phyloP scores from a whole-genome alignment of 2,329 filamentous ascomycete genomes.

The Volutella citrinella region DNA sequence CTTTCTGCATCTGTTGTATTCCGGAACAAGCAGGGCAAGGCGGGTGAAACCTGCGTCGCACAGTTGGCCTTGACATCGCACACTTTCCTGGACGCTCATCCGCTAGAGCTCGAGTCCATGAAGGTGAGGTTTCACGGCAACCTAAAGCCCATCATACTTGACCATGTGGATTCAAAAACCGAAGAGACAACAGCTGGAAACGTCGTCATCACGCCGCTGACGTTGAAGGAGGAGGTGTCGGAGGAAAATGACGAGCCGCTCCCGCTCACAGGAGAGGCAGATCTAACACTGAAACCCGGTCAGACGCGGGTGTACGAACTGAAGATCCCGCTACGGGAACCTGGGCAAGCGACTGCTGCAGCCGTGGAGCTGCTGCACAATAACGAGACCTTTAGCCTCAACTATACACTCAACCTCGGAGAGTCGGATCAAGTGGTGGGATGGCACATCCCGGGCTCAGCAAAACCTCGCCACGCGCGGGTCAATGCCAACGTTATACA shows the following conservation, averaged over 20 bases:
- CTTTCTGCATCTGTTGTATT: slow-evolving; percentile 57
- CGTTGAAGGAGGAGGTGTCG: slow-evolving; percentile 30
- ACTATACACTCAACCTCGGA: slow-evolving; percentile 58
- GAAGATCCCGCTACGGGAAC: slow-evolving; percentile 71
- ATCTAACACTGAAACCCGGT: slow-evolving; percentile 65
- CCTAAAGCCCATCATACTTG: slow-evolving; percentile 52
- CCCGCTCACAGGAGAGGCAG: slow-evolving; percentile 51
- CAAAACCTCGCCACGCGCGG: slow-evolving; percentile 46
- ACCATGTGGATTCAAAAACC: slow-evolving; percentile 32
- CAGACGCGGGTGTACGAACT: slow-evolving; percentile 70
- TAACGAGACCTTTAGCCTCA: slow-evolving; percentile 63
- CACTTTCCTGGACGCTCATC: slow-evolving; percentile 49
- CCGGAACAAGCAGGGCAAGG: slow-evolving; percentile 55
- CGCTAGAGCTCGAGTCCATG: slow-evolving; percentile 50
- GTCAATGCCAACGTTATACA: slow-evolving; percentile 56
- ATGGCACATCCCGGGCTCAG: slow-evolving; percentile 48
- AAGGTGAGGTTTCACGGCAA: slow-evolving; percentile 56
- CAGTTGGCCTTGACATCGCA: slow-evolving; percentile 58
- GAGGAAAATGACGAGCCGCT: slow-evolving; percentile 28
- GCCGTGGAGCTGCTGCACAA: slow-evolving; percentile 63
- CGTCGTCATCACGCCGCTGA: slow-evolving; percentile 24
- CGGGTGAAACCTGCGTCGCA: slow-evolving; percentile 56
- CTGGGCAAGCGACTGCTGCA: slow-evolving; percentile 69
- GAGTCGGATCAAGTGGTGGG: slow-evolving; percentile 39
- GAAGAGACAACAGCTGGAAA: slow-evolving; percentile 3